phyloP scores from a whole-genome alignment of 441 rosid species.

The Jatropha multifida region DNA sequence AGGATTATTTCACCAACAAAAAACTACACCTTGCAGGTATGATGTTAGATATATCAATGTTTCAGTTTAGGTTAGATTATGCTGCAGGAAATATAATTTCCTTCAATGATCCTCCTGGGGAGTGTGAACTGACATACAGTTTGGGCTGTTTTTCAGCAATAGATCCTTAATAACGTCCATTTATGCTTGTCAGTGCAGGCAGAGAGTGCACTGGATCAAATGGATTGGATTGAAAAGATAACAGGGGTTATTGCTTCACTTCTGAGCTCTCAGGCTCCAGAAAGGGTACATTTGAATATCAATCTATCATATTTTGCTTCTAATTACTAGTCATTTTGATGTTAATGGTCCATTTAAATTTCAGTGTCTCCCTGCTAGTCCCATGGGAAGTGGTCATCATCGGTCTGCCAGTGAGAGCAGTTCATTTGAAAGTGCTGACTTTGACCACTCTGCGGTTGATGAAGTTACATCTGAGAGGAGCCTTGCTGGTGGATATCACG shows the following conservation, averaged over 20 bases:
- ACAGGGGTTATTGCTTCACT: slow-evolving; percentile 99
- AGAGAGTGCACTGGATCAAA: slow-evolving; percentile 97
- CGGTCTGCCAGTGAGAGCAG: slow-evolving; percentile 99
- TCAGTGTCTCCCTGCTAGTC: slow-evolving; percentile 81
- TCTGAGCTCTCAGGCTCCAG: slow-evolving; percentile 97
- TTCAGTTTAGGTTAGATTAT: slow-evolving; percentile 7
- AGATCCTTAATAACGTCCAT: slow-evolving; percentile 42
- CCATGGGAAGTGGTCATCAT: slow-evolving; percentile 95
- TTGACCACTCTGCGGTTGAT: slow-evolving; percentile 77
- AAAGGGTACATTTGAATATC: slow-evolving; percentile 56
- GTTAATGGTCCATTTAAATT: slow-evolving; percentile 31
- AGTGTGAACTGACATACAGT: not conserved
- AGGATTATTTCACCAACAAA: slow-evolving; percentile 98
- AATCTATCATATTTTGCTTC: slow-evolving; percentile 11
- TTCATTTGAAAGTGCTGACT: slow-evolving; percentile 96
- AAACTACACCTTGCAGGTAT: slow-evolving; percentile 98
- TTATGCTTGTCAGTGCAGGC: slow-evolving; percentile 95
- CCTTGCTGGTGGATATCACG: slow-evolving; percentile 56
- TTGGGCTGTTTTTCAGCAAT: slow-evolving; percentile 11
- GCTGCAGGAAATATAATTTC: not conserved
- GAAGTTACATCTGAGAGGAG: slow-evolving; percentile 78
- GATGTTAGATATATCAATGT: slow-evolving; percentile 26
- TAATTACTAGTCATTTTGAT: slow-evolving; percentile 23
- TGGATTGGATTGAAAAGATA: slow-evolving; percentile 99
- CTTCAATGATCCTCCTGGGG: not conserved